A percentile compares a stretch with the other conserved stretches of the same genome.
These are phyloP conservation scores for Penicillium herquei DNA, from an alignment of 495 filamentous ascomycete genomes.

Conservation along the genomic window DNA sequence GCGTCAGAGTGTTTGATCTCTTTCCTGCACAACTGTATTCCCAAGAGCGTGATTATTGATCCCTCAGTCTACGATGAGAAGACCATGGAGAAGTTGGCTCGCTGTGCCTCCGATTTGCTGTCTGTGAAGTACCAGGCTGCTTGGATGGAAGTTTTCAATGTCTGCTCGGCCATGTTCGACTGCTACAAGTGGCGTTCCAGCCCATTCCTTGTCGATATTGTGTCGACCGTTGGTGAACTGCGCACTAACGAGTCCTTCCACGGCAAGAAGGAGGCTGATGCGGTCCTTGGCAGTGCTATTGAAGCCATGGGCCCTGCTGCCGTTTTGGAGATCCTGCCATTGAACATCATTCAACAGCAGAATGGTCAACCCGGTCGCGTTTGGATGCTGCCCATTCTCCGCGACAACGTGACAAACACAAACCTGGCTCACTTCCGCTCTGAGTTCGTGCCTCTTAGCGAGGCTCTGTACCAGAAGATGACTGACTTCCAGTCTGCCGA, in stretches of 20 bases:
- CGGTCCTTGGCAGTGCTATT: conserved; percentile 81
- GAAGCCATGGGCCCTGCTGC: conserved; percentile 82
- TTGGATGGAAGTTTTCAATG: conserved; percentile 93
- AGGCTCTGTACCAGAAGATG: conserved; percentile 84
- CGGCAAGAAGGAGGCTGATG: conserved; percentile 92
- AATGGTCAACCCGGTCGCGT: conserved; percentile 78
- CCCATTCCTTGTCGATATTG: conserved; percentile 70
- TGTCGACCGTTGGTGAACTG: conserved; percentile 79
- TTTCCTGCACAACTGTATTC: conserved; percentile 84
- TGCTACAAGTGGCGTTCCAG: conserved; percentile 78
- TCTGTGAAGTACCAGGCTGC: conserved; percentile 89
- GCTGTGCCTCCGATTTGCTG: conserved; percentile 65
- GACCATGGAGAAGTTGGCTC: conserved; percentile 70
- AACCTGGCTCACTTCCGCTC: conserved; percentile 78
- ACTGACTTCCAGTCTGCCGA: conserved; percentile 72
- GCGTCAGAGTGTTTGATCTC: conserved; percentile 94
- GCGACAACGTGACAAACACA: conserved; percentile 82
- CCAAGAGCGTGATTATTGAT: conserved; percentile 73
- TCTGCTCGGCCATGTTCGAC: conserved; percentile 83
- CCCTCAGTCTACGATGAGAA: conserved; percentile 88
- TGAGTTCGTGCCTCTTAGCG: conserved; percentile 85
- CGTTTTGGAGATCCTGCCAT: conserved; percentile 74
- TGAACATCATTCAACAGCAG: conserved; percentile 77
- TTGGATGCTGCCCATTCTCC: conserved; percentile 89
- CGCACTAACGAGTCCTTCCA: conserved; percentile 85